Percentiles rank a stretch among this genome's conserved stretches.
Evolutionary conservation across 495 filamentous ascomycete species (phyloP).

Genomic region (Xylaria grammica): DNA sequence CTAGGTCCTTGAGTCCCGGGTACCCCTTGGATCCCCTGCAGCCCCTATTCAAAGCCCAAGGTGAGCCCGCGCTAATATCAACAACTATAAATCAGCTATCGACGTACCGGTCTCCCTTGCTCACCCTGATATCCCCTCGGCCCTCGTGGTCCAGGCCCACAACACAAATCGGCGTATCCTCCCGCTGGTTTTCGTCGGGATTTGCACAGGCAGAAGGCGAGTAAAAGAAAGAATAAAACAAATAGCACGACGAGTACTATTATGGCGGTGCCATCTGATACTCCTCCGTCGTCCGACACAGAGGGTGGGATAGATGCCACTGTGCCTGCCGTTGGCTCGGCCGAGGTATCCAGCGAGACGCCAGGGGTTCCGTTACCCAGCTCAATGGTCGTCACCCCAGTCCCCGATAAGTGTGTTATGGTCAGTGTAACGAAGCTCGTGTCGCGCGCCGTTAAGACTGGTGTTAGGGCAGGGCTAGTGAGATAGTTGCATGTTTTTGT

Average conservation of each 20-base stretch:
- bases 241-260: conserved; percentile 21
- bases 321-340: not conserved
- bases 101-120: not conserved
- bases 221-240: conserved; percentile 11
- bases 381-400: conserved; percentile 15
- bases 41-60: not conserved
- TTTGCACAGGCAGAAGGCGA: not conserved
- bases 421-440: conserved; percentile 14
- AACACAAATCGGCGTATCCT: not conserved
- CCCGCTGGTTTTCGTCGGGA: not conserved
- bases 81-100: not conserved
- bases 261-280: not conserved
- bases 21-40: not conserved
- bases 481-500: not conserved
- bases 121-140: conserved; percentile 7
- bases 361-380: conserved; percentile 11
- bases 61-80: not conserved
- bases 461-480: not conserved
- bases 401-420: not conserved
- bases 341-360: not conserved
- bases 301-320: not conserved
- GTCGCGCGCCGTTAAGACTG: not conserved
- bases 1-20: not conserved
- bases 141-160: not conserved
- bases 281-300: not conserved